Evolutionary conservation across 2,329 filamentous ascomycete genomes (phyloP).

Genomic region (Ophiostoma quercus): DNA sequence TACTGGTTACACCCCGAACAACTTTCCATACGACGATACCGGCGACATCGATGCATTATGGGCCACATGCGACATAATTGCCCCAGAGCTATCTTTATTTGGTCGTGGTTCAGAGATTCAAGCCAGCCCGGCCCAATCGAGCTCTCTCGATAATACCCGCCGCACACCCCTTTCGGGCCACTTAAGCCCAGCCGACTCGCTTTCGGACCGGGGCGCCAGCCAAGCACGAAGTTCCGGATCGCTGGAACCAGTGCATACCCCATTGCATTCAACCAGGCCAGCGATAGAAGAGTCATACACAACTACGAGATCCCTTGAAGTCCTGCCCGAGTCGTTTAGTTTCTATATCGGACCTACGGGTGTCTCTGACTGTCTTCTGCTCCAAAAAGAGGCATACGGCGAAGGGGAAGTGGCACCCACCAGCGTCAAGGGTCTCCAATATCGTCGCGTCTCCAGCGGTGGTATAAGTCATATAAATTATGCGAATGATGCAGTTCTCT

Average conservation of each 20-base stretch:
- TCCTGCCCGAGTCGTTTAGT: slow-evolving; percentile 23
- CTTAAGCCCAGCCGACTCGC: neutral
- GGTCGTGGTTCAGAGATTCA: too few species aligned
- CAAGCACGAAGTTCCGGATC: neutral
- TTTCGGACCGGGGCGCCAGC: neutral
- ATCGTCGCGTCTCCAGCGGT: neutral
- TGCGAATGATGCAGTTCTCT: slow-evolving; percentile 28
- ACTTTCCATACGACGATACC: neutral
- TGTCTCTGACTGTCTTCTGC: slow-evolving; percentile 23
- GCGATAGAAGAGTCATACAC: neutral
- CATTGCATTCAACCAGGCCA: neutral
- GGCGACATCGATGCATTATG: neutral
- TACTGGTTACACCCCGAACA: neutral
- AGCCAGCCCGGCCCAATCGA: neutral
- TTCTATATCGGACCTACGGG: slow-evolving; percentile 27
- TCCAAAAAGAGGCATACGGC: slow-evolving; percentile 18
- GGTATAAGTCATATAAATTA: too few species aligned
- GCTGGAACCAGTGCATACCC: too few species aligned
- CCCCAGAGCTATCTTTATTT: neutral
- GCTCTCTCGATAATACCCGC: neutral
- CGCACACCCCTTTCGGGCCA: neutral
- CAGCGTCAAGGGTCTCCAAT: neutral
- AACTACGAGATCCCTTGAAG: neutral
- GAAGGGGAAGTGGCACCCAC: neutral
- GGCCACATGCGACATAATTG: neutral